Percentiles rank a stretch among this genome's conserved stretches.
Evolutionary conservation across 1,284 basidiomycete species (phyloP).

Genomic region (Moesziomyces sp.): DNA sequence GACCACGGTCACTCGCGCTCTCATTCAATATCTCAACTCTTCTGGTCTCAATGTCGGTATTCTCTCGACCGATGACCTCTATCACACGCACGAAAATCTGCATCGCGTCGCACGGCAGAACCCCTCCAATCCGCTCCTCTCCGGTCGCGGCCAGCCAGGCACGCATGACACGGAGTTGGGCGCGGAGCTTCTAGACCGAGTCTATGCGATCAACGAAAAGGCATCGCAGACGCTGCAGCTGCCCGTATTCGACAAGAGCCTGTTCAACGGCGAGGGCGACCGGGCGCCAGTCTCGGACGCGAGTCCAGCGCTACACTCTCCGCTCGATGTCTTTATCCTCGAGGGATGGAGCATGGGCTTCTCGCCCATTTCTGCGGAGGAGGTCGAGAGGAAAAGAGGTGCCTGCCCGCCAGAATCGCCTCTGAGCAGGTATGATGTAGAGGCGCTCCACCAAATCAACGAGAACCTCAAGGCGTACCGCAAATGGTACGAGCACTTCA

Average conservation of each 20-base stretch:
- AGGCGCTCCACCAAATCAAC: slow-evolving; percentile 35
- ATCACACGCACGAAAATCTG: slow-evolving; percentile 30
- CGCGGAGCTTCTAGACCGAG: slow-evolving; percentile 5
- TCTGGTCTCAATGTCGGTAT: slow-evolving; percentile 13
- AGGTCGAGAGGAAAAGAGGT: slow-evolving; percentile 11
- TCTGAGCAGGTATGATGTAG: slow-evolving; percentile 15
- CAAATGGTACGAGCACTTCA: slow-evolving; percentile 32
- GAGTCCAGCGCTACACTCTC: slow-evolving; percentile 7
- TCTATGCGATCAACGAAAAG: slow-evolving; percentile 22
- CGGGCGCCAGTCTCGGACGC: slow-evolving; percentile 7
- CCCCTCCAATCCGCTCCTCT: slow-evolving; percentile 26
- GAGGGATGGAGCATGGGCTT: slow-evolving; percentile 53
- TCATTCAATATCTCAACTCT: slow-evolving; percentile 10
- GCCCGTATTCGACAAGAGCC: slow-evolving; percentile 42
- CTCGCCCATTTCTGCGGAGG: slow-evolving; percentile 8
- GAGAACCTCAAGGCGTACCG: slow-evolving; percentile 22
- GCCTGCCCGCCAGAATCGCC: slow-evolving; percentile 8
- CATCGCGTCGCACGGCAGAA: slow-evolving; percentile 24
- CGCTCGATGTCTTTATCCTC: slow-evolving; percentile 40
- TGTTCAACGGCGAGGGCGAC: slow-evolving; percentile 36
- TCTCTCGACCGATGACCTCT: slow-evolving; percentile 39
- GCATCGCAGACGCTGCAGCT: slow-evolving; percentile 1
- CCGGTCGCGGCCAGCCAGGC: slow-evolving; percentile 39
- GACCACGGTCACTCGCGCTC: slow-evolving; percentile 32
- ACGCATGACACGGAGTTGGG: slow-evolving; percentile 38